Evolutionary conservation across 2,329 filamentous ascomycete species (phyloP), one percentile per base, ranked within the genome.

Genomic region (Thielaviopsis euricoi): DNA sequence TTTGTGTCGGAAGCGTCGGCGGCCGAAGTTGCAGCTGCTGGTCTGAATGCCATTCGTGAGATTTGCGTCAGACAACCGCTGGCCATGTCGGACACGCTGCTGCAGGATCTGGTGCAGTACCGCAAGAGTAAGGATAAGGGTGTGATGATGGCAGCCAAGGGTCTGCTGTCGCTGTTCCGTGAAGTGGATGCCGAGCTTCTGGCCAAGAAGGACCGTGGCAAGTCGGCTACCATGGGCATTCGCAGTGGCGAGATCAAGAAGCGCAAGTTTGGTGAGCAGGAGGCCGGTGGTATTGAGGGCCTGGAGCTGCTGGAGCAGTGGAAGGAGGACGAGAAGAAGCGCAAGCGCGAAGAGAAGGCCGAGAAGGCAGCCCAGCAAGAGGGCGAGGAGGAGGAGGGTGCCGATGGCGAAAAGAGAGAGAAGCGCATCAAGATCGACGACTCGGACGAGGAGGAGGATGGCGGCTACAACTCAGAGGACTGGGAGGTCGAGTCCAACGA

Each of bases 111-210:
- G 56, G 89, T 97, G 10, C 86, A 93, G 74, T 97, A 98, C 72
- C 82, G 88, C 61, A 95, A 94, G 75, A 95, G 88, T 67, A 98
- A 98, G 68, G 93, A 98, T 67, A 98, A 97, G 75, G 90, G 91
- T 60, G 87, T 93, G n/a, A 90, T 95, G 80, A 97, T 98, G 93
- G 93, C 93, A 7, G 89, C 91, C 15, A 91, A 93, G 69, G 91
- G 93, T 62, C 75, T 98, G 6, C 75, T 98, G 49, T 89, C 88
- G 23, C 76, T 98, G 6, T 98, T 95, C 74, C 79, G 93, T 64
- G 90, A 97, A 67, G 86, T 95, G 15, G 89, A 86, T 40, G 88
- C 93, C 0, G 87, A 95, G 63, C 80, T 97, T 73, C 74, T 98
- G 60, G 86, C 85, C 71, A 94, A 89, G 76, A 82, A 86, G 66